Conservation (phyloP, 2,329 filamentous ascomycete genomes). For the Aurifilum marmelostoma region DNA sequence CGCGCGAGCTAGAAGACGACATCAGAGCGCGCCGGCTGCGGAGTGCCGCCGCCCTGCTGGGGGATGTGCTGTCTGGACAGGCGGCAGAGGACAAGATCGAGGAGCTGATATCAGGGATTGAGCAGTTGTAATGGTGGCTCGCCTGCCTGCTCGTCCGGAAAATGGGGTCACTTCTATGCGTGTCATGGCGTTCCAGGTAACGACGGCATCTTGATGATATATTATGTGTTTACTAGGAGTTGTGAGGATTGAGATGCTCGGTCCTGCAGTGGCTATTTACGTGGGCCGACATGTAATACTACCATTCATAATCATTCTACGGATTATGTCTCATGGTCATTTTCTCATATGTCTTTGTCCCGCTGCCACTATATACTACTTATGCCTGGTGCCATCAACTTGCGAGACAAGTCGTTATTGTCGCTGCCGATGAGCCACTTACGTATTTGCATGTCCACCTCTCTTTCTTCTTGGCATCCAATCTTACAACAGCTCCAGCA, state of each 20-base stretch:
- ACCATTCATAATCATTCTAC: neutral
- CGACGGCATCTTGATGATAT: neutral
- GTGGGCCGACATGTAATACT: neutral
- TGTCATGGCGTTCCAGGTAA: neutral
- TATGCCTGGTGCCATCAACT: neutral
- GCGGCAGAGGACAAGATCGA: constrained; percentile 49
- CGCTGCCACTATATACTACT: neutral
- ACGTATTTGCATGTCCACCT: neutral
- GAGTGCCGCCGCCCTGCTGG: constrained; percentile 49
- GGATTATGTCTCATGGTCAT: neutral
- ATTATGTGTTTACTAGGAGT: neutral
- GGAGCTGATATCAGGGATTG: constrained; percentile 58
- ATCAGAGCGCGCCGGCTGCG: constrained; percentile 66
- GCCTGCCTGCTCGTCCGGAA: neutral
- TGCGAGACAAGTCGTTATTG: neutral
- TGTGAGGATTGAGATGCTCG: neutral
- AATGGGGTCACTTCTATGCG: too few relatives aligned
- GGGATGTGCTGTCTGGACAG: constrained; percentile 44
- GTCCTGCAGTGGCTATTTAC: neutral
- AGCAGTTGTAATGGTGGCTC: constrained; percentile 55
- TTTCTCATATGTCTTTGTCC: neutral
- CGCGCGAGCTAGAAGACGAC: constrained; percentile 75
- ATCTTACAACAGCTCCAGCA: neutral
- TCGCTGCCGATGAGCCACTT: neutral
- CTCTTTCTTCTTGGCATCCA: neutral